Base-by-base conservation (phyloP, 2,329 filamentous ascomycete genomes). In the Monilinia aucupariae region DNA sequence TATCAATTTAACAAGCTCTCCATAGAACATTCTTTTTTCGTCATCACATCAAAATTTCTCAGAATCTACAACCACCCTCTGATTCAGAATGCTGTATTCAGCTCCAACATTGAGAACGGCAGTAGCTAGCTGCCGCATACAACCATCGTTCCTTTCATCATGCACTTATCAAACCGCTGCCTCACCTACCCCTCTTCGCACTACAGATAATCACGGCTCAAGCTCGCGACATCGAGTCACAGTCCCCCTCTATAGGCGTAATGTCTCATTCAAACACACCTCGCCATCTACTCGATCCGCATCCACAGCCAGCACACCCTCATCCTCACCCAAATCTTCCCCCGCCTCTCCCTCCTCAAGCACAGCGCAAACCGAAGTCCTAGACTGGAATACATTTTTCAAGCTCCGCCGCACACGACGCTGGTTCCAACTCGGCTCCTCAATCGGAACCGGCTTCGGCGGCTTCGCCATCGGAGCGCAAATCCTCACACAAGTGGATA, bases 311-410 rank as follows among this genome's bases (percentile, higher is more conserved):
- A 65, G 64, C 45, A 62, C 68, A 50, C 51, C 67, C 15, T 32
- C 64, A 15, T 61, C 53, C 52, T 37, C 66, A 17, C 41, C 66
- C 13, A 7, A 17, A 22, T 45, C 53, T 27, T 54, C 64, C 3
- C 43, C 62, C 45, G 27, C 62, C 49, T 41, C 34, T 12, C 59
- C 52, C 41, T 49, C 67, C 52, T 39, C 61, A 41, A 47, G 39
- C 27, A 4, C 53, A 15, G 15, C 61, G 47, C 39, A 34, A 30
- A 55, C 62, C 2, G 67, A 69, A 30, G 61, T 65, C 56, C 66
- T 92, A 49, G 85, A 91, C 77, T 97, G 93, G 93, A 88, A 97
- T 79, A 86, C 85, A 59, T 97, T 96, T 81, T 96, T 97, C 81
- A 85, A 86, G 74, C 87, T 97, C 65, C 91, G 93, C 72, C 89